Evolutionary conservation across 768 basidiomycete species (phyloP).

Genomic region (Lentinula guzmanii): DNA sequence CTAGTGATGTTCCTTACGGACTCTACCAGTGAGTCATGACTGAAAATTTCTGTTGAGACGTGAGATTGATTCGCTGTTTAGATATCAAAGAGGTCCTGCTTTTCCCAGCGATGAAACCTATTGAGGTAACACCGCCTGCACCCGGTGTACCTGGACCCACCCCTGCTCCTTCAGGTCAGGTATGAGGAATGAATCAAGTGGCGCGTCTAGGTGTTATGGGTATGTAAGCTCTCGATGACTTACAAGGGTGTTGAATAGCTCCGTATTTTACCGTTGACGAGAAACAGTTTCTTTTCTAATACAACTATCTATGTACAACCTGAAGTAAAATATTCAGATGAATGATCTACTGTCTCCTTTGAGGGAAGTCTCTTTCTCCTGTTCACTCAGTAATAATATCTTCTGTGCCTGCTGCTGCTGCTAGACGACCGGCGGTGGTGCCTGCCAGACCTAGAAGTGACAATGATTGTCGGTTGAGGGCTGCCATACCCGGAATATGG

Average conservation of each 20-base stretch:
- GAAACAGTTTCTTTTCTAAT: not conserved
- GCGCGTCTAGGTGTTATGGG: too few relatives aligned
- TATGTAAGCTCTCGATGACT: too few relatives aligned
- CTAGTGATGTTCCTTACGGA: slow-evolving; percentile 99
- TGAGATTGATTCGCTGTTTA: slow-evolving; percentile 18
- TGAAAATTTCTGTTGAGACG: not conserved
- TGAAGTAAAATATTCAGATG: not conserved
- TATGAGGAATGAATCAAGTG: not conserved
- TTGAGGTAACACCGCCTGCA: slow-evolving; percentile 38
- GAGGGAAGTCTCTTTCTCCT: not conserved
- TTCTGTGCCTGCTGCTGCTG: not conserved
- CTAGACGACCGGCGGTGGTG: not conserved
- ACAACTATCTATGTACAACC: not conserved
- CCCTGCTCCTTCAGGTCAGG: slow-evolving; percentile 2
- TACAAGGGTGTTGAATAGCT: too few relatives aligned
- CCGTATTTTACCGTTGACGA: not conserved
- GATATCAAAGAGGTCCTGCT: slow-evolving; percentile 96
- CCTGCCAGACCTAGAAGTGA: not conserved
- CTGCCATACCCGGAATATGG: not conserved
- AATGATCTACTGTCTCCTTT: not conserved
- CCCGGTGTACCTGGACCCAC: slow-evolving; percentile 3
- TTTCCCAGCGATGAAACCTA: slow-evolving; percentile 97
- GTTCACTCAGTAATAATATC: not conserved
- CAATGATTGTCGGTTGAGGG: not conserved
- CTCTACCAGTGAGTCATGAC: slow-evolving; percentile 66